phyloP scores from a whole-genome alignment of 768 basidiomycete species.

The Cystoderma amianthinum region DNA sequence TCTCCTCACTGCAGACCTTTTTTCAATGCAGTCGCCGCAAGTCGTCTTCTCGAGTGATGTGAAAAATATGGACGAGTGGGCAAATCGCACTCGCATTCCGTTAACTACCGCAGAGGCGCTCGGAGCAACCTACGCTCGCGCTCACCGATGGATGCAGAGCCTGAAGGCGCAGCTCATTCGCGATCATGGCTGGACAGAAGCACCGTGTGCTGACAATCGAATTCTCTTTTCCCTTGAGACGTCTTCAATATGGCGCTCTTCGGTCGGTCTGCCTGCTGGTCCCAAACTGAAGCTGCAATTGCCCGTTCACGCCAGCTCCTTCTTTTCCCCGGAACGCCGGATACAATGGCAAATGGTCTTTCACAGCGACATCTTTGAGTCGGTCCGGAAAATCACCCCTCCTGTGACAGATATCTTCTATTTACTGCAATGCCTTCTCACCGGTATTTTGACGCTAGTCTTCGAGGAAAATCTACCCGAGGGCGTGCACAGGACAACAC shows the following conservation, averaged over 20 bases:
- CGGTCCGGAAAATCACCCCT: slow-evolving; percentile 57
- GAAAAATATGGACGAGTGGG: slow-evolving; percentile 79
- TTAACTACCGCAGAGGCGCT: slow-evolving; percentile 79
- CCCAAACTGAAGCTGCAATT: slow-evolving; percentile 68
- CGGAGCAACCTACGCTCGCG: slow-evolving; percentile 73
- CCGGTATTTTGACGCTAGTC: slow-evolving; percentile 63
- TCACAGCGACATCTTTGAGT: slow-evolving; percentile 70
- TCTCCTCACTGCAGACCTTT: slow-evolving; percentile 7
- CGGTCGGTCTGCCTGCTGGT: slow-evolving; percentile 68
- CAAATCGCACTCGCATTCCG: slow-evolving; percentile 69
- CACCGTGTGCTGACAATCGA: slow-evolving; percentile 50
- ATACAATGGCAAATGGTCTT: slow-evolving; percentile 92
- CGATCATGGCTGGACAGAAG: slow-evolving; percentile 65
- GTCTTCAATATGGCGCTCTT: slow-evolving; percentile 71
- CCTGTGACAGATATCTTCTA: slow-evolving; percentile 67
- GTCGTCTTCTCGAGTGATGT: slow-evolving; percentile 79
- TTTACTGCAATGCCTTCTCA: slow-evolving; percentile 67
- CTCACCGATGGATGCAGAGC: slow-evolving; percentile 67
- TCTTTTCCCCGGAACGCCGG: slow-evolving; percentile 79
- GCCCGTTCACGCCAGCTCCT: slow-evolving; percentile 74
- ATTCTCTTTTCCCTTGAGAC: slow-evolving; percentile 79
- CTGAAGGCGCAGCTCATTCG: slow-evolving; percentile 60
- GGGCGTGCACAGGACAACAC: slow-evolving; percentile 66
- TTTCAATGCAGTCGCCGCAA: slow-evolving; percentile 21
- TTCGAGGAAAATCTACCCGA: slow-evolving; percentile 72